Evolutionary conservation across 2,329 filamentous ascomycete genomes (phyloP), one percentile per base, ranked within the genome.

Genomic region (Graphilbum fragrans): DNA sequence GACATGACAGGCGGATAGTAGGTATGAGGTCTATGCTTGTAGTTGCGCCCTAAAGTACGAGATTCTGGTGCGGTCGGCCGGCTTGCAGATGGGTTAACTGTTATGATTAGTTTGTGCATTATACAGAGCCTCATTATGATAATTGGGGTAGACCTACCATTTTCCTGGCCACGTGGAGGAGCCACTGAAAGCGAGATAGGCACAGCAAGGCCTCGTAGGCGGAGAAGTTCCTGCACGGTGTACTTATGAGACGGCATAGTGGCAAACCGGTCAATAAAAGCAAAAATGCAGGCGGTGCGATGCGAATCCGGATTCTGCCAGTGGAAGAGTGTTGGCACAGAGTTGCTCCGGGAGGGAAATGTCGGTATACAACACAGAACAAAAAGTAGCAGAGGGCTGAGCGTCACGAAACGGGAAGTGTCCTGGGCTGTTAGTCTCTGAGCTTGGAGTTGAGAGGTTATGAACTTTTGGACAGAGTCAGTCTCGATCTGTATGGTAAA

Each of bases 201-300:
- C 2, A 43, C n/a, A 5, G 36, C 42, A 11, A 10, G 31, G 14
- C 33, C 39, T 2, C 49, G 48, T 17, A 51, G 42, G 16, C 37
- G 18, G 10, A 52, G 47, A 19, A 52, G 47, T 38, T 52, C 45
- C 14, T 45, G 29, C 11, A 42, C 37, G 1, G 44, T 41, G 40
- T 52, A 52, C 11, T n/a, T 43, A 32, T 35, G 25, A 8, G 45
- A 47, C 5, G 43, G 41, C 48, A 49, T 52, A 17, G 16, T 27
- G 20, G 37, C 31, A 3, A 20, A 7, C 11, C 35, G 29, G 42
- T 44, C 41, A 27, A 47, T 35, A 37, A 46, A 49, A 10, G 47
- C 49, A 31, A 49, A 47, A 5, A 52, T 31, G 34, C 41, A 44
- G 27, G 38, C 43, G 2, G 46, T 50, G 12, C 40, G 44, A 21